Conservation (phyloP, 73 alveolate genomes). For the Durusdinium trenchii region DNA sequence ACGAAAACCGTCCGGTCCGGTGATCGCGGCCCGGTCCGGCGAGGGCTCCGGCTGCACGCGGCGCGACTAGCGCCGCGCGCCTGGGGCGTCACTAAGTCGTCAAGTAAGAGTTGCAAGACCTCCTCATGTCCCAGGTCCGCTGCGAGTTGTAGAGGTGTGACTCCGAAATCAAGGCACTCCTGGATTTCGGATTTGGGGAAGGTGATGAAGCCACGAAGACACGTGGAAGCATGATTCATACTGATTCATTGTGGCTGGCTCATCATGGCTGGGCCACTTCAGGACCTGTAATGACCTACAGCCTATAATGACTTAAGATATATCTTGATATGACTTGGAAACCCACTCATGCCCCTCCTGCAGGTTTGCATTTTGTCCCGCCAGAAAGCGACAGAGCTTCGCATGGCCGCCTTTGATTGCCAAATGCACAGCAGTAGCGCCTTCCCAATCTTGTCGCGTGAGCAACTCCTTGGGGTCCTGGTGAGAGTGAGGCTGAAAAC, state of each 20-base stretch:
- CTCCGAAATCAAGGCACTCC: slow-evolving; percentile 17
- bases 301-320: too few species aligned
- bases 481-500: too few species aligned
- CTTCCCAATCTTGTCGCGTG: slow-evolving; percentile 38
- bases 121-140: slow-evolving; percentile 30
- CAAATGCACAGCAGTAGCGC: slow-evolving; percentile 46
- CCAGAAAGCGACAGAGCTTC: background rate
- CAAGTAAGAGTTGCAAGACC: slow-evolving; percentile 2
- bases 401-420: slow-evolving; percentile 25
- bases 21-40: too few species aligned
- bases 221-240: too few species aligned
- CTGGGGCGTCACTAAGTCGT: background rate
- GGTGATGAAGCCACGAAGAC: background rate
- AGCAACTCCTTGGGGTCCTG: background rate
- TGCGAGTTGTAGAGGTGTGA: slow-evolving; percentile 28
- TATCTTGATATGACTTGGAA: too few species aligned
- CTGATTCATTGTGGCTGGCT: too few species aligned
- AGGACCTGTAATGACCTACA: too few species aligned
- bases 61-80: background rate
- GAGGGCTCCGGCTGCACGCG: too few species aligned
- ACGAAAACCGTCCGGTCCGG: too few species aligned
- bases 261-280: too few species aligned
- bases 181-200: background rate
- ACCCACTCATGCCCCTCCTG: too few species aligned
- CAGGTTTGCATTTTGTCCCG: background rate